phyloP scores from a whole-genome alignment of 73 alveolate species.

The Stentor coeruleus region DNA sequence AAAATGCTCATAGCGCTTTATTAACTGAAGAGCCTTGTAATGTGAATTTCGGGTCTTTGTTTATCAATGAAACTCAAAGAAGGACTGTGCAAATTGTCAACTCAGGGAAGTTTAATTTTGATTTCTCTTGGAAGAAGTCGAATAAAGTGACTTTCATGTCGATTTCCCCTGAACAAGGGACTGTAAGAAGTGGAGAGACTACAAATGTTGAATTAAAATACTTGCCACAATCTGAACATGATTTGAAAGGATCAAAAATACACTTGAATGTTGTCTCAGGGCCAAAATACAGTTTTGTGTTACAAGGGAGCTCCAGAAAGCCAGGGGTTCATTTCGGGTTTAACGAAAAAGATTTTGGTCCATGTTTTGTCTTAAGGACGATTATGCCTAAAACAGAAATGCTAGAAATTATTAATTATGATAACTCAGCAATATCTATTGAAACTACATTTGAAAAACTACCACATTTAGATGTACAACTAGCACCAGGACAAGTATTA shows the following conservation, averaged over 20 bases:
- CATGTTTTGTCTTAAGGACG: constrained; percentile 96
- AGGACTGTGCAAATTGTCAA: constrained; percentile 84
- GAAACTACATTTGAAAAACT: constrained; percentile 91
- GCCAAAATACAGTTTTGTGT: constrained; percentile 88
- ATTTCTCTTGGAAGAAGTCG: constrained; percentile 88
- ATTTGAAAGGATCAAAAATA: constrained; percentile 71
- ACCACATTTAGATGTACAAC: constrained; percentile 89
- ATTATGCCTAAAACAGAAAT: constrained; percentile 85
- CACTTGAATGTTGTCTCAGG: constrained; percentile 88
- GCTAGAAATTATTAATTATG: constrained; percentile 89
- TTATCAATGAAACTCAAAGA: constrained; percentile 91
- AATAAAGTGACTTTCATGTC: constrained; percentile 65
- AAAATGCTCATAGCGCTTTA: constrained; percentile 63
- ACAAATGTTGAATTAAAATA: constrained; percentile 77
- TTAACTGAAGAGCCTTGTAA: constrained; percentile 68
- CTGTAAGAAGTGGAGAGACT: constrained; percentile 91
- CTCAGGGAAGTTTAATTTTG: constrained; percentile 96
- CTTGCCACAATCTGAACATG: constrained; percentile 82
- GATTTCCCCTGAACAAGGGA: constrained; percentile 97
- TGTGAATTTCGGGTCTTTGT: constrained; percentile 91
- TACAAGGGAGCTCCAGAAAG: constrained; percentile 92
- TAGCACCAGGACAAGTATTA: constrained; percentile 97
- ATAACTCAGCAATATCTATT: constrained; percentile 92
- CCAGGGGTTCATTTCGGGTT: constrained; percentile 94
- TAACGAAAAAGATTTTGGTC: constrained; percentile 90